These are phyloP conservation scores for Cladophialophora psammophila DNA, from an alignment of 2,329 filamentous ascomycete species.

Conservation along the genomic window DNA sequence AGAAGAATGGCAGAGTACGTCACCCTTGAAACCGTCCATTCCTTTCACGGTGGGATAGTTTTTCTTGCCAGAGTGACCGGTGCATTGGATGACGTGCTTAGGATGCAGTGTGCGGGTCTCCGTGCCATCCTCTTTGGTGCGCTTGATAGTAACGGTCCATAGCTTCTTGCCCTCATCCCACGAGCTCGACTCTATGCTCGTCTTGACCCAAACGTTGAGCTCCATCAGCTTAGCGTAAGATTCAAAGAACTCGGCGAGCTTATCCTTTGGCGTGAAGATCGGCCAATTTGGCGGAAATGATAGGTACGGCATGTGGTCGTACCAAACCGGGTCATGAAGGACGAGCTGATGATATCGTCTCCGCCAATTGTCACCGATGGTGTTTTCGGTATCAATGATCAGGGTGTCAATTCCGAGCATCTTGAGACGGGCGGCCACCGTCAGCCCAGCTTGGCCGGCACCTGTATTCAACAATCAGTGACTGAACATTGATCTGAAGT, in stretches of 20 bases:
- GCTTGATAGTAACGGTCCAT: conserved; percentile 65
- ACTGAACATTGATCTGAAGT: conserved; percentile 1
- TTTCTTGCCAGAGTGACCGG: conserved; percentile 72
- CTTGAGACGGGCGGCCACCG: conserved; percentile 65
- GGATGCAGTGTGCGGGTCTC: conserved; percentile 66
- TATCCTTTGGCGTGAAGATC: conserved; percentile 75
- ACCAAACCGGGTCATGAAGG: conserved; percentile 71
- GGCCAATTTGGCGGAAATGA: conserved; percentile 71
- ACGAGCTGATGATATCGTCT: conserved; percentile 70
- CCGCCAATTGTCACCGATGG: conserved; percentile 71
- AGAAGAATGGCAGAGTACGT: conserved; percentile 67
- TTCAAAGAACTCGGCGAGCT: conserved; percentile 73
- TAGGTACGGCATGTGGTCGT: conserved; percentile 66
- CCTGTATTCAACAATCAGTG: conserved; percentile 48
- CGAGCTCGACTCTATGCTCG: conserved; percentile 56
- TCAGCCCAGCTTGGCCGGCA: conserved; percentile 67
- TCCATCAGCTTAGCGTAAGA: conserved; percentile 70
- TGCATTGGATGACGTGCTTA: conserved; percentile 70
- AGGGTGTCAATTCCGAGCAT: conserved; percentile 64
- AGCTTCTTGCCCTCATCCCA: conserved; percentile 59
- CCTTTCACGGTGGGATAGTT: conserved; percentile 58
- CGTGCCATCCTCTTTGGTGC: conserved; percentile 48
- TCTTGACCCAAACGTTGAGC: conserved; percentile 70
- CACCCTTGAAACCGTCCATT: conserved; percentile 64
- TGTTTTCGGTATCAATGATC: conserved; percentile 65